Conservation (phyloP, 306 rosid species). For the Begonia fuchsioides region DNA sequence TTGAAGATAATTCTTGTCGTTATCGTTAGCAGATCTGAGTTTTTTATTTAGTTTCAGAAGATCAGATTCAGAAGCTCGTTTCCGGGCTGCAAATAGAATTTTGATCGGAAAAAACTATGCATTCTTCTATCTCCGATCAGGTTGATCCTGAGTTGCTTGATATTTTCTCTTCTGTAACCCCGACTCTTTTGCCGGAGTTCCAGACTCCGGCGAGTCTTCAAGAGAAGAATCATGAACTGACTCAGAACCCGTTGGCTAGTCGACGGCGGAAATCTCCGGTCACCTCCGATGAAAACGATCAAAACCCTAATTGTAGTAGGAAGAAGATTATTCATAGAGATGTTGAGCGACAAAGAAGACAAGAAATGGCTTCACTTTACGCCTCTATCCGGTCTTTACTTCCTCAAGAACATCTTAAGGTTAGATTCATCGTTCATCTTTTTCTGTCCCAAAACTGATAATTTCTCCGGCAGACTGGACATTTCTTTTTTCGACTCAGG, state of each 20-base stretch:
- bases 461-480: no score
- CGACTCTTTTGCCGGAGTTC: no score
- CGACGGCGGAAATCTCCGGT: not conserved
- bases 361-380: slow-evolving; percentile 31
- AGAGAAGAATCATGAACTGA: not conserved
- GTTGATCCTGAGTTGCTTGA: no score
- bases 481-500: slow-evolving; percentile 11
- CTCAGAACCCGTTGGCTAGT: not conserved
- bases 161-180: no score
- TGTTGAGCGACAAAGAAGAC: slow-evolving; percentile 34
- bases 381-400: slow-evolving; percentile 20
- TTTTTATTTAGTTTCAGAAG: no score
- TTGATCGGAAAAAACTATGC: no score
- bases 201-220: no score
- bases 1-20: no score
- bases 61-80: no score
- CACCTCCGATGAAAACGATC: not conserved
- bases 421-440: not conserved
- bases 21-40: no score
- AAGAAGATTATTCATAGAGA: slow-evolving; percentile 27
- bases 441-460: not conserved
- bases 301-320: slow-evolving; percentile 6
- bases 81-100: no score
- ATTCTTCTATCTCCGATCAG: no score
- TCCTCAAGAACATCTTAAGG: slow-evolving; percentile 28